phyloP scores from a whole-genome alignment of 2,329 filamentous ascomycete genomes.

The Simplicillium sp. region DNA sequence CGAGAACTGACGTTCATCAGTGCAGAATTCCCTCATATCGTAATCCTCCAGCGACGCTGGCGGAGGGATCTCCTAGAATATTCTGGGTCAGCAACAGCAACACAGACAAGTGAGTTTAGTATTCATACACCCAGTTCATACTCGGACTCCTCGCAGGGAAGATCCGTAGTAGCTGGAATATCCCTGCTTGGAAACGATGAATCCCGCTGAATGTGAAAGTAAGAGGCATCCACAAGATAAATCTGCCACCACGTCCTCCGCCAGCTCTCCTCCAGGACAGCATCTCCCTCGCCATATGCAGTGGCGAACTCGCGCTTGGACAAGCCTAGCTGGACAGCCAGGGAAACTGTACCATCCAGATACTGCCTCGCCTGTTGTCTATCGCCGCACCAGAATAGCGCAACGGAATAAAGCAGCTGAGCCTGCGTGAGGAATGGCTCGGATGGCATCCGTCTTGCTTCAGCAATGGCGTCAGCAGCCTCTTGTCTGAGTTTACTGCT shows the following conservation, averaged over 20 bases:
- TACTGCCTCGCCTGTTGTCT: neutral
- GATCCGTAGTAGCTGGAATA: slow-evolving; percentile 42
- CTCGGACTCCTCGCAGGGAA: slow-evolving; percentile 56
- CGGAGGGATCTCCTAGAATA: neutral
- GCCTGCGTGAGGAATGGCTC: slow-evolving; percentile 1
- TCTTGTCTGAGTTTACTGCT: neutral
- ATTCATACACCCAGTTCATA: slow-evolving; percentile 31
- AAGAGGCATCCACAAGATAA: slow-evolving; percentile 47
- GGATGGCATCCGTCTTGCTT: neutral
- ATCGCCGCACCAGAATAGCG: neutral
- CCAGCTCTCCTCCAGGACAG: slow-evolving; percentile 44
- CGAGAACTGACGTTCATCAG: slow-evolving; percentile 19
- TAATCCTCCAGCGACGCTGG: neutral
- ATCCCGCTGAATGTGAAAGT: slow-evolving; percentile 18
- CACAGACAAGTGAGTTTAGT: neutral
- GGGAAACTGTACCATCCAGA: neutral
- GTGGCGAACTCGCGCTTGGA: slow-evolving; percentile 43
- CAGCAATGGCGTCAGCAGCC: neutral
- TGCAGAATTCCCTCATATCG: neutral
- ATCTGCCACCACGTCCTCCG: slow-evolving; percentile 63
- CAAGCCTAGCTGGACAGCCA: neutral
- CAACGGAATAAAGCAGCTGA: neutral
- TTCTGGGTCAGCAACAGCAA: no score
- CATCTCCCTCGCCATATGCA: slow-evolving; percentile 33
- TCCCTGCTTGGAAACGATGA: slow-evolving; percentile 18